phyloP scores from a whole-genome alignment of 805 yeast genomes.

The Candida incommunis region DNA sequence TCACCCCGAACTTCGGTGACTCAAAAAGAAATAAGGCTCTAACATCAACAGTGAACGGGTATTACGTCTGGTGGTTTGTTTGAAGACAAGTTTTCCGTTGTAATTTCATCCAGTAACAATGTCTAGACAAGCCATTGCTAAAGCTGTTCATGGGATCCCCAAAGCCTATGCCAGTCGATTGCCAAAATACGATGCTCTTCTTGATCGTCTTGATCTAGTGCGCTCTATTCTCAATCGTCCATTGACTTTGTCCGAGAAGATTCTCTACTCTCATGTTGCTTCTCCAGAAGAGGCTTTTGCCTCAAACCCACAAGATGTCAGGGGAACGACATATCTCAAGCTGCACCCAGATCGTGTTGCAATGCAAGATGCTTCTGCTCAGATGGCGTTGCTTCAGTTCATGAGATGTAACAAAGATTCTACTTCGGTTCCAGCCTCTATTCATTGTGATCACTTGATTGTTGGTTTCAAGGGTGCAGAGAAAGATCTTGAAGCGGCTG shows the following conservation, averaged over 20 bases:
- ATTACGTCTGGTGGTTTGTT: no score
- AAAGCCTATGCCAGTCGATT: constrained; percentile 36
- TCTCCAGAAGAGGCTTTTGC: constrained; percentile 74
- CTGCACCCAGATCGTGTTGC: constrained; percentile 96
- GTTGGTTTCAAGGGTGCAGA: constrained; percentile 93
- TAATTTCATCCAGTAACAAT: no score
- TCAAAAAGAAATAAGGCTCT: not conserved
- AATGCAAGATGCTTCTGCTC: constrained; percentile 99
- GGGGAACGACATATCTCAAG: constrained; percentile 87
- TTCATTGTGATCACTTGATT: constrained; percentile 96
- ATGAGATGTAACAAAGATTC: constrained; percentile 88
- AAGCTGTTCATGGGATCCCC: not conserved
- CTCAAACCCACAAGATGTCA: constrained; percentile 35
- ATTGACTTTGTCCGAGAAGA: constrained; percentile 87
- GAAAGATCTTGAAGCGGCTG: constrained; percentile 65
- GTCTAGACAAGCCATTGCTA: not conserved
- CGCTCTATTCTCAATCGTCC: constrained; percentile 58
- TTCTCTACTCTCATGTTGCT: constrained; percentile 81
- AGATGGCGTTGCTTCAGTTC: constrained; percentile 96
- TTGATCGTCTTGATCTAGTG: constrained; percentile 48
- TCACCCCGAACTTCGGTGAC: not conserved
- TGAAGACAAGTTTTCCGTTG: no score
- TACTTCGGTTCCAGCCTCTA: constrained; percentile 88
- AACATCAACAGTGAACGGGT: not conserved
- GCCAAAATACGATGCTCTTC: constrained; percentile 77